Percentiles rank a stretch among this genome's conserved stretches.
Evolutionary conservation across 1,284 basidiomycete species (phyloP).

Genomic region (Cryptococcus sp.): DNA sequence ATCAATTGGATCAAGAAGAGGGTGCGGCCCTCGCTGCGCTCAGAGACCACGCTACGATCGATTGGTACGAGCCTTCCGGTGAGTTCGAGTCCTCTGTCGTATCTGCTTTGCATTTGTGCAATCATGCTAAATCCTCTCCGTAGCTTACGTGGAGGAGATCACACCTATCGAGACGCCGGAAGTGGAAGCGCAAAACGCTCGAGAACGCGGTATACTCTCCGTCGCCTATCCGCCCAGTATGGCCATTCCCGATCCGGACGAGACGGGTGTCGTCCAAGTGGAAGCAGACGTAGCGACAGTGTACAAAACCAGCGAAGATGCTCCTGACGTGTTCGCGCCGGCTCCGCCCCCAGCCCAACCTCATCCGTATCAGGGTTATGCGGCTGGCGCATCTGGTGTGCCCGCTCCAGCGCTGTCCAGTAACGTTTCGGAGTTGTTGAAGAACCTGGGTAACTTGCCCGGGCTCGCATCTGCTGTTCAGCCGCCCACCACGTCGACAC

Average conservation of each 20-base stretch:
- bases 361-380: too few relatives aligned
- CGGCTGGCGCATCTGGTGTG: too few relatives aligned
- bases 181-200: conserved; percentile 27
- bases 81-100: conserved; percentile 16
- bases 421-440: neutral
- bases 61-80: conserved; percentile 43
- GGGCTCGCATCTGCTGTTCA: neutral
- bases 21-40: conserved; percentile 32
- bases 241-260: conserved; percentile 21
- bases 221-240: conserved; percentile 23
- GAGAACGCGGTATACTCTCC: conserved; percentile 37
- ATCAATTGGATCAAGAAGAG: conserved; percentile 39
- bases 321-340: neutral
- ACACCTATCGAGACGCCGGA: conserved; percentile 19
- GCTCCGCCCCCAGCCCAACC: neutral
- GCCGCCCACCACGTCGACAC: neutral
- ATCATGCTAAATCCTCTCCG: neutral
- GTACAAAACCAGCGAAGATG: neutral
- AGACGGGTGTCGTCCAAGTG: conserved; percentile 24
- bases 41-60: conserved; percentile 20
- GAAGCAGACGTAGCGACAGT: too few relatives aligned
- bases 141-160: conserved; percentile 7
- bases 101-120: neutral
- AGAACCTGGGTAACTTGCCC: neutral
- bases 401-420: neutral